These are phyloP conservation scores for Huiozyma sinensis DNA, from an alignment of 805 yeast species.

Conservation along the genomic window DNA sequence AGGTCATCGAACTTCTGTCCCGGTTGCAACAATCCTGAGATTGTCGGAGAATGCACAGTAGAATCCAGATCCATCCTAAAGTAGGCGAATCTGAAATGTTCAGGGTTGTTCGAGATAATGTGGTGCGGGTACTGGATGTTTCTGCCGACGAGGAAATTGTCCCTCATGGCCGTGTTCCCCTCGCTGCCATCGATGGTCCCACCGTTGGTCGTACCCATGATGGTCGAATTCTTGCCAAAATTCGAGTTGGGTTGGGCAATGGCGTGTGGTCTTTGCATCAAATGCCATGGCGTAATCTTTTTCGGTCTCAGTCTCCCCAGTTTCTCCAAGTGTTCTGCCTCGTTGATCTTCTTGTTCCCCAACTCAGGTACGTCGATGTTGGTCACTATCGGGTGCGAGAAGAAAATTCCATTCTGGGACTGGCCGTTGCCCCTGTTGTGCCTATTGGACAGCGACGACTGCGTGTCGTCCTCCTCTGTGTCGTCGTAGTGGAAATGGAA, in stretches of 20 bases:
- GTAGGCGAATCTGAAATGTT: conserved; percentile 73
- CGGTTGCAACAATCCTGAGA: conserved; percentile 66
- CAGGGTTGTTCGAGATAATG: conserved; percentile 36
- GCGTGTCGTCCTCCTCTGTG: conserved; percentile 19
- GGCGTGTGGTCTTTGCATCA: conserved; percentile 13
- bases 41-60: conserved; percentile 83
- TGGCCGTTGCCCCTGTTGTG: not conserved
- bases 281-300: conserved; percentile 66
- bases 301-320: conserved; percentile 67
- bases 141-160: conserved; percentile 22
- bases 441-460: not conserved
- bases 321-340: conserved; percentile 37
- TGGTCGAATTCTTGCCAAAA: not conserved
- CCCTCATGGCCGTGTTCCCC: conserved; percentile 9
- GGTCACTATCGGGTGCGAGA: conserved; percentile 33
- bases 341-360: conserved; percentile 40
- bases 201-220: conserved; percentile 1
- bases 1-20: conserved; percentile 52
- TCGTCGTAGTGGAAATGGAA: conserved; percentile 30
- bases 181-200: not conserved
- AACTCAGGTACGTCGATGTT: conserved; percentile 34
- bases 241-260: no score
- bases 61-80: conserved; percentile 82
- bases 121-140: conserved; percentile 35
- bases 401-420: conserved; percentile 26